A percentile compares a stretch with the other conserved stretches of the same genome.
phyloP scores from a whole-genome alignment of 352 stramenopile species.

The Phytophthora rubi region DNA sequence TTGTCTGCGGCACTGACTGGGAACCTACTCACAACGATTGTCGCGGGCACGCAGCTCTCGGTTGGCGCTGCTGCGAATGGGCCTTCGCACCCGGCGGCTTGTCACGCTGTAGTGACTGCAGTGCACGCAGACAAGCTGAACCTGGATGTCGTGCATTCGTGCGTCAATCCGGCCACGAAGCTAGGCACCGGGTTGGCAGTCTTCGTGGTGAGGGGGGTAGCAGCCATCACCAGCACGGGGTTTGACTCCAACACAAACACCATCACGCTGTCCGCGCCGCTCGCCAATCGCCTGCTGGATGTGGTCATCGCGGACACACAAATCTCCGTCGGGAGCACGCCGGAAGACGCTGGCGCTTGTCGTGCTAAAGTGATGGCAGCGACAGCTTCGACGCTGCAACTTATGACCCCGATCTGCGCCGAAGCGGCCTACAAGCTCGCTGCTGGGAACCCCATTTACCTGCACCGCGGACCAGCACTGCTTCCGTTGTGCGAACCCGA shows the following conservation, averaged over 20 bases:
- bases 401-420: conserved; percentile 45
- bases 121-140: conserved; percentile 26
- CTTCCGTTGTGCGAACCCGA: conserved; percentile 60
- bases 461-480: conserved; percentile 74
- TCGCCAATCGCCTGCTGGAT: conserved; percentile 29
- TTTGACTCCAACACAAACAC: conserved; percentile 3
- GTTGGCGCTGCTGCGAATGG: conserved; percentile 36
- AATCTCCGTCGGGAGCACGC: conserved; percentile 33
- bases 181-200: conserved; percentile 9
- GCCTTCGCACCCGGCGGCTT: conserved; percentile 31
- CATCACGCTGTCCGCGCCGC: conserved; percentile 28
- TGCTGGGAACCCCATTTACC: conserved; percentile 38
- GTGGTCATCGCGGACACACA: conserved; percentile 28
- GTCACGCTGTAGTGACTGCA: conserved; percentile 25
- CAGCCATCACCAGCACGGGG: conserved; percentile 19
- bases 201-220: conserved; percentile 31
- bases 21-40: conserved; percentile 35
- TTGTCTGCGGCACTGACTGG: conserved; percentile 43
- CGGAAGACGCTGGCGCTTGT: conserved; percentile 27
- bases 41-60: conserved; percentile 47
- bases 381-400: conserved; percentile 21
- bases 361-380: conserved; percentile 22
- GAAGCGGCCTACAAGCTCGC: conserved; percentile 35
- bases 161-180: conserved; percentile 21
- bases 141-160: conserved; percentile 29